Base-by-base conservation (phyloP, 192 early-diverging fungal genomes). In the Backusella sp. region DNA sequence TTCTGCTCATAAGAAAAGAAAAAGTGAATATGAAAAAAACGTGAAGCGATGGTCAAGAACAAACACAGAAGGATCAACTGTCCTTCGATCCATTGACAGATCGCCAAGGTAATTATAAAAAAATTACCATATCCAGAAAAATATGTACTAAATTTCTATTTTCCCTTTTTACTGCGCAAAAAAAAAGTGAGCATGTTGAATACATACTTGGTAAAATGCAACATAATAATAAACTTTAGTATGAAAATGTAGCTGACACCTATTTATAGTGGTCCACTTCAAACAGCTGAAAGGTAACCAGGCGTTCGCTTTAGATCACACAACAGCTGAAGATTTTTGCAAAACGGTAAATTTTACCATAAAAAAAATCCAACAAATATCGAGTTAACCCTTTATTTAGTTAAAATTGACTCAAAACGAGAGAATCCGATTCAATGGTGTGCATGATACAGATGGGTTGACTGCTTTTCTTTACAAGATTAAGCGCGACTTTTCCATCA, bases 211-310 rank as follows among this genome's bases (percentile, higher is more conserved):
- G 56, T 62, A 62, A 32, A 56, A 21, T 39, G 11, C 37, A 52
- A 53, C 19, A 56, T 56, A 56, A 26, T 56, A 56, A 26, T 56
- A 44, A 23, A 9, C 11, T 56, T 62, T 59, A 26, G n/a, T 26
- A 9, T 62, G 12, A 28, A 62, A 28, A 62, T 62, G 4, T 12
- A 62, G 3, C 56, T 62, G 26, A 62, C 6, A 28, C 9, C 21
- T 62, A 62, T 65, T 23, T 66, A 28, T 49, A 81, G 80, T 81
- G 14, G 73, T 81, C 14, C 80, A 81, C 66, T 81, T 81, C 30
- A 70, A 72, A 41, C 76, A 81, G 46, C 52, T 81, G n/a, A 66
- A 76, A 49, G 80, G 76, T 9, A 74, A 81, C 32, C 80, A 81
- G 21, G 44, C 32, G 1, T 81, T 81, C 72, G 76, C 56, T 21